A percentile compares a stretch with the other conserved stretches of the same genome.
Evolutionary conservation across 2,329 filamentous ascomycete species (phyloP).

Genomic region (Cladophialophora bantiana): DNA sequence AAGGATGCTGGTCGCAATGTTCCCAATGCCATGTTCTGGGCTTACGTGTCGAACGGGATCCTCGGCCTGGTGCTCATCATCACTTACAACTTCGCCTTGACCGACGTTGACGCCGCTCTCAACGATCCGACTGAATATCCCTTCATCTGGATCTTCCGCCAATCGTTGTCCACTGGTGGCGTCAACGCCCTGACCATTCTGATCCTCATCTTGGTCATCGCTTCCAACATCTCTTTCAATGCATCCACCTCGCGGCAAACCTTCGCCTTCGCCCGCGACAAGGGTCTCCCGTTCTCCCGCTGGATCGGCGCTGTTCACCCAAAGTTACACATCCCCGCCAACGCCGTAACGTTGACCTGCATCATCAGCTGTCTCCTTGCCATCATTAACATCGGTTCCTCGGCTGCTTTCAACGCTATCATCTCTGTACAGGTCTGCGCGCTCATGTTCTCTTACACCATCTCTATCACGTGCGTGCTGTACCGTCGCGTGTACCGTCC

Average conservation of each 20-base stretch:
- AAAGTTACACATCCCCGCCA: constrained; percentile 34
- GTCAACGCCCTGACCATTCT: constrained; percentile 49
- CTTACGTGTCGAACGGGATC: constrained; percentile 54
- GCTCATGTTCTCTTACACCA: constrained; percentile 59
- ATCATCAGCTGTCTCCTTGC: constrained; percentile 28
- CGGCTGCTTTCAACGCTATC: constrained; percentile 38
- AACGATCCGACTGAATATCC: constrained; percentile 54
- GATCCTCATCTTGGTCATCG: constrained; percentile 50
- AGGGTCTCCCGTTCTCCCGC: constrained; percentile 51
- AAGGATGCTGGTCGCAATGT: constrained; percentile 55
- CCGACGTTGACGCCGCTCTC: constrained; percentile 47
- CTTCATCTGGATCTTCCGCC: constrained; percentile 56
- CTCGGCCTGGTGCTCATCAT: constrained; percentile 55
- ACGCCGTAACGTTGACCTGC: constrained; percentile 34
- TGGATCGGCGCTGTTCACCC: constrained; percentile 45
- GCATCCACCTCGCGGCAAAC: constrained; percentile 51
- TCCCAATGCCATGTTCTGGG: constrained; percentile 51
- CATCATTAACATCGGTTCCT: constrained; percentile 37
- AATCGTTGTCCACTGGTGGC: constrained; percentile 40
- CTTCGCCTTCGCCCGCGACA: constrained; percentile 54
- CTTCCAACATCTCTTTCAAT: constrained; percentile 48
- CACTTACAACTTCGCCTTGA: constrained; percentile 51
- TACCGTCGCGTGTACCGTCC: constrained; percentile 49
- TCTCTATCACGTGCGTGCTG: constrained; percentile 56
- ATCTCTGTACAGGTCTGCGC: constrained; percentile 57